These are phyloP conservation scores for Stevia rebaudiana DNA, from an alignment of 140 eudicot species.

Conservation along the genomic window DNA sequence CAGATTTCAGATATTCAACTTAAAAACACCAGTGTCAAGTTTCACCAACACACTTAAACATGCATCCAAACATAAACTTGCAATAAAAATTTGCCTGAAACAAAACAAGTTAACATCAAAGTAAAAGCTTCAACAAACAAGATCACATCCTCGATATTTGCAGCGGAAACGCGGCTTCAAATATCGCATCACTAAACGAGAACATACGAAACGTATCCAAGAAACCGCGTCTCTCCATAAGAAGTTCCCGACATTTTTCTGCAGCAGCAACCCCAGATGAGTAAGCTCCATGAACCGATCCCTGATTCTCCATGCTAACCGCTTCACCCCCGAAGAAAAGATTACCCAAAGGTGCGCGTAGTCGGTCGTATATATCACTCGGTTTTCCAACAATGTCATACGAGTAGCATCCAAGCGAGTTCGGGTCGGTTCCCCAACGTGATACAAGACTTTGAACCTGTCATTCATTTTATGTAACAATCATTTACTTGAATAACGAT, in stretches of 20 bases:
- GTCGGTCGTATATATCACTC: constrained; percentile 70
- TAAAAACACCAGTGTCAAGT: no score
- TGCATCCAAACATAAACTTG: not conserved
- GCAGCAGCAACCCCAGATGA: constrained; percentile 79
- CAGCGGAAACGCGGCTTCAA: constrained; percentile 68
- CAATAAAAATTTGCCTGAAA: not conserved
- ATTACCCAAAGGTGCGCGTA: constrained; percentile 79
- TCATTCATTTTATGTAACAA: not conserved
- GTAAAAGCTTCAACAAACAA: not conserved
- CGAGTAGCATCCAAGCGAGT: constrained; percentile 88
- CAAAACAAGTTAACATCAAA: not conserved
- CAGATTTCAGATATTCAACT: no score
- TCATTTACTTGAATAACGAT: not conserved
- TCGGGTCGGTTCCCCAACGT: constrained; percentile 83
- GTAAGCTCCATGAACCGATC: constrained; percentile 98
- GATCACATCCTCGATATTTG: constrained; percentile 84
- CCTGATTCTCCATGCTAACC: constrained; percentile 90
- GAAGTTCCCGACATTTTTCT: constrained; percentile 62
- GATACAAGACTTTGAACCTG: constrained; percentile 88
- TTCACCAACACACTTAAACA: no score
- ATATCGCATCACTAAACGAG: constrained; percentile 39
- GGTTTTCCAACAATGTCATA: constrained; percentile 85
- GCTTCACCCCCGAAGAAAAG: constrained; percentile 98
- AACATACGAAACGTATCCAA: constrained; percentile 50
- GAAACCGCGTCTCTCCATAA: constrained; percentile 50